phyloP scores from a whole-genome alignment of 768 basidiomycete species.

The Calvatia gigantea region DNA sequence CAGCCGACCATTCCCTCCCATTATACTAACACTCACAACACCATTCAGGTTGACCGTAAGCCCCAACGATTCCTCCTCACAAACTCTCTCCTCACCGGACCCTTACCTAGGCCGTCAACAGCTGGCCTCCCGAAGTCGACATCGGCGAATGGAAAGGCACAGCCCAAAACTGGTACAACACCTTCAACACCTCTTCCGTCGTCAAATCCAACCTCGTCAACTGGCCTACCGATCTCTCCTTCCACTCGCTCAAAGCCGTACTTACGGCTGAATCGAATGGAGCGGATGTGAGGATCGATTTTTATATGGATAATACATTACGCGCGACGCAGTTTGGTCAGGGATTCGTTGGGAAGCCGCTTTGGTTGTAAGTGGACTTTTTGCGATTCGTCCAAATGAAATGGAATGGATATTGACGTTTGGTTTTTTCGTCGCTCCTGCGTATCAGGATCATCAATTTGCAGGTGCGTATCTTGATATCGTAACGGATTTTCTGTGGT shows the following conservation, averaged over 20 bases:
- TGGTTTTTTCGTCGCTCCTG: no score
- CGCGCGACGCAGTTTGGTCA: conserved; percentile 35
- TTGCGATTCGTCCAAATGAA: not conserved
- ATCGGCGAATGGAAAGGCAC: conserved; percentile 47
- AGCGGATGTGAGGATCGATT: conserved; percentile 36
- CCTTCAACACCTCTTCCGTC: conserved; percentile 41
- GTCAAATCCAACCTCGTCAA: conserved; percentile 35
- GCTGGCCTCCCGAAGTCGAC: conserved; percentile 42
- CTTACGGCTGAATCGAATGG: conserved; percentile 35
- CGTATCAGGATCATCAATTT: conserved; percentile 44
- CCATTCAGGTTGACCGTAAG: conserved; percentile 7
- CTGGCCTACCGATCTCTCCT: conserved; percentile 41
- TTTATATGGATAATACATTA: conserved; percentile 36
- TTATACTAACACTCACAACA: not conserved
- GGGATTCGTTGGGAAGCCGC: conserved; percentile 36
- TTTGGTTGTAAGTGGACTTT: conserved; percentile 35
- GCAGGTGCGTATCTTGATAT: no score
- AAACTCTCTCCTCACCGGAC: not conserved
- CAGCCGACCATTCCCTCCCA: not conserved
- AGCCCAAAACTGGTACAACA: conserved; percentile 40
- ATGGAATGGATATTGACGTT: not conserved
- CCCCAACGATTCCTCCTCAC: not conserved
- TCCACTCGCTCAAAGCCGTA: conserved; percentile 39
- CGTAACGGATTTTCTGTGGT: no score
- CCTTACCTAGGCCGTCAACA: conserved; percentile 29